Percentiles rank a stretch among this genome's conserved stretches.
These are phyloP conservation scores for Osmanthus fragrans DNA, from an alignment of 257 asterid species.

Conservation along the genomic window DNA sequence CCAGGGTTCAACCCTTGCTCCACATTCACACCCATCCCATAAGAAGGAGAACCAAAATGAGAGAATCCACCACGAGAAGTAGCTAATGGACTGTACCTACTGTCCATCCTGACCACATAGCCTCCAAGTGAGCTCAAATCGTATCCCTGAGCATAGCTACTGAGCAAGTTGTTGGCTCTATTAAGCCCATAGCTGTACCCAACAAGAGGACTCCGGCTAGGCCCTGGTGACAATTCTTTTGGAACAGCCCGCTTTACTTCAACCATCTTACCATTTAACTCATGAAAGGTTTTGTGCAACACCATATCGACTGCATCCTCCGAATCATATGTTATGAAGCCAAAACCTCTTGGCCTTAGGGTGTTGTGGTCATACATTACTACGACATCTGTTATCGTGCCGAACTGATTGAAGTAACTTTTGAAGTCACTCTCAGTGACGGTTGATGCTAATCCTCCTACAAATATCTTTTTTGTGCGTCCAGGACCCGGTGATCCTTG, in stretches of 20 bases:
- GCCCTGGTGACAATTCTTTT: slow-evolving; percentile 42
- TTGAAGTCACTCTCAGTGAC: slow-evolving; percentile 49
- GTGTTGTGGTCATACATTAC: slow-evolving; percentile 60
- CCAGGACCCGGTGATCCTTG: slow-evolving; percentile 44
- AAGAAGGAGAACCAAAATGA: slow-evolving; percentile 13
- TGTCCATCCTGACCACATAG: slow-evolving; percentile 19
- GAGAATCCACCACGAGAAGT: slow-evolving; percentile 8
- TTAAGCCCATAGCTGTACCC: slow-evolving; percentile 9
- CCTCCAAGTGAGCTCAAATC: slow-evolving; percentile 15
- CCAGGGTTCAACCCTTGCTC: slow-evolving; percentile 12
- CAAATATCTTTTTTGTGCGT: slow-evolving; percentile 55
- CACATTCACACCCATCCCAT: slow-evolving; percentile 1
- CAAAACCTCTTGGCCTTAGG: slow-evolving; percentile 59
- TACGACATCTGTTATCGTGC: slow-evolving; percentile 47
- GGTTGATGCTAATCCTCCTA: slow-evolving; percentile 51
- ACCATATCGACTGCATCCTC: slow-evolving; percentile 56
- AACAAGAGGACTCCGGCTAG: slow-evolving; percentile 22
- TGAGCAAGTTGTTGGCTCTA: slow-evolving; percentile 10
- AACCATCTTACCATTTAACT: slow-evolving; percentile 53
- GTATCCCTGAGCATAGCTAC: slow-evolving; percentile 12
- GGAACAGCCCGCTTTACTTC: slow-evolving; percentile 58
- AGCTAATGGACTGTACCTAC: slow-evolving; percentile 15
- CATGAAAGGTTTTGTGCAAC: slow-evolving; percentile 45
- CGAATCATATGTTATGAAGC: slow-evolving; percentile 48
- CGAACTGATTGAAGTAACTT: slow-evolving; percentile 46